A percentile compares a stretch with the other conserved stretches of the same genome.
These are phyloP conservation scores for Kodamaea neixiangensis DNA, from an alignment of 805 yeast genomes.

Conservation along the genomic window DNA sequence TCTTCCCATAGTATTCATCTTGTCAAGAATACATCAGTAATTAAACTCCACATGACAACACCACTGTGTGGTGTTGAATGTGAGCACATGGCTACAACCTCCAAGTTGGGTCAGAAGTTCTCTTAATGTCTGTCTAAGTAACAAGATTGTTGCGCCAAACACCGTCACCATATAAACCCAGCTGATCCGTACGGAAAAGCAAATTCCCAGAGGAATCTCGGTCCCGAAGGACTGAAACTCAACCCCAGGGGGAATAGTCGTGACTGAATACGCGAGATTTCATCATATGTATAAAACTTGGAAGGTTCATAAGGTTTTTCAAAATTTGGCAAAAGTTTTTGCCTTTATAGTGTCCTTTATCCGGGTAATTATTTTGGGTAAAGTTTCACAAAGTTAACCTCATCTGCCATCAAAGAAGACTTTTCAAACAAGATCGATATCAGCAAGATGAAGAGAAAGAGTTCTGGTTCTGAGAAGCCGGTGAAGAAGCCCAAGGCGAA, in stretches of 20 bases:
- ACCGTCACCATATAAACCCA: slow-evolving; percentile 49
- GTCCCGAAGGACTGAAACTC: slow-evolving; percentile 28
- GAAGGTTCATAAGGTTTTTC: slow-evolving; percentile 56
- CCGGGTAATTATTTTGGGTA: slow-evolving; percentile 32
- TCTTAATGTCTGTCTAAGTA: slow-evolving; percentile 45
- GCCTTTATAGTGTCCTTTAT: slow-evolving; percentile 19
- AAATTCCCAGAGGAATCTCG: slow-evolving; percentile 37
- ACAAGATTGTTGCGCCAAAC: slow-evolving; percentile 54
- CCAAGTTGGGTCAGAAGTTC: slow-evolving; percentile 45
- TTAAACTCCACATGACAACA: background rate
- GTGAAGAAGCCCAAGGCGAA: slow-evolving; percentile 12
- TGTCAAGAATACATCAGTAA: background rate
- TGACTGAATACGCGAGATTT: slow-evolving; percentile 54
- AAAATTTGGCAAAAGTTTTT: slow-evolving; percentile 9
- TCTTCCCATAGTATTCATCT: background rate
- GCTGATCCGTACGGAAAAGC: slow-evolving; percentile 32
- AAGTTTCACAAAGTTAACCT: slow-evolving; percentile 5
- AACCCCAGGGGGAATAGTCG: slow-evolving; percentile 46
- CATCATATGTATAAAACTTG: slow-evolving; percentile 66
- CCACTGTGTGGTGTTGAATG: background rate
- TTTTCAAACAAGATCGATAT: slow-evolving; percentile 9
- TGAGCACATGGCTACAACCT: background rate
- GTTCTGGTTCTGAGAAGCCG: slow-evolving; percentile 6
- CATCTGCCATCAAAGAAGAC: slow-evolving; percentile 9
- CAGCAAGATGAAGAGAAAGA: slow-evolving; percentile 16